phyloP scores from a whole-genome alignment of 495 filamentous ascomycete genomes.

The Tuber melanosporum region DNA sequence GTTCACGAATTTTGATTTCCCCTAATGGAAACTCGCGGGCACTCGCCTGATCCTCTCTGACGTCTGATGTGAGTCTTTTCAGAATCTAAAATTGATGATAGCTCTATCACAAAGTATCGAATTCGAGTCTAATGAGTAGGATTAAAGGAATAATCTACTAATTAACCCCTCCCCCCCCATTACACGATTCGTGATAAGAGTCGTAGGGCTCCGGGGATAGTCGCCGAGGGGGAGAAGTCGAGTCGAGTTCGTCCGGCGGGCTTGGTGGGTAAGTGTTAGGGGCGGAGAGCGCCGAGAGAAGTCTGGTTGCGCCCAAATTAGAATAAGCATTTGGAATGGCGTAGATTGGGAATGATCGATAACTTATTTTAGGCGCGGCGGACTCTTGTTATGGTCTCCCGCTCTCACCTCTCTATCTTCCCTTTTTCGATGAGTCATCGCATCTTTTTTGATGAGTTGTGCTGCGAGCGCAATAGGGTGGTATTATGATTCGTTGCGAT shows the following conservation, averaged over 20 bases:
- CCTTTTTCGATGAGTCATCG: not conserved
- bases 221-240: not conserved
- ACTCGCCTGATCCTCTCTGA: not conserved
- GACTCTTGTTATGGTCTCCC: not conserved
- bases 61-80: not conserved
- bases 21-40: not conserved
- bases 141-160: not conserved
- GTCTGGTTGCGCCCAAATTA: not conserved
- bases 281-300: not conserved
- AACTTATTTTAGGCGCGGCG: not conserved
- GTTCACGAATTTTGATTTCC: not conserved
- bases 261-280: not conserved
- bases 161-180: not conserved
- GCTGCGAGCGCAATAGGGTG: not conserved
- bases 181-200: not conserved
- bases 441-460: not conserved
- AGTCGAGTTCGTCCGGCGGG: not conserved
- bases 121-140: not conserved
- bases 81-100: not conserved
- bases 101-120: not conserved
- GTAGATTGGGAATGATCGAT: not conserved
- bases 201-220: not conserved
- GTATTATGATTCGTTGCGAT: not conserved
- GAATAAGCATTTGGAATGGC: not conserved
- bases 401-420: not conserved